These are phyloP conservation scores for Phyllosticta citriasiana DNA, from an alignment of 2,329 filamentous ascomycete genomes.

Conservation along the genomic window DNA sequence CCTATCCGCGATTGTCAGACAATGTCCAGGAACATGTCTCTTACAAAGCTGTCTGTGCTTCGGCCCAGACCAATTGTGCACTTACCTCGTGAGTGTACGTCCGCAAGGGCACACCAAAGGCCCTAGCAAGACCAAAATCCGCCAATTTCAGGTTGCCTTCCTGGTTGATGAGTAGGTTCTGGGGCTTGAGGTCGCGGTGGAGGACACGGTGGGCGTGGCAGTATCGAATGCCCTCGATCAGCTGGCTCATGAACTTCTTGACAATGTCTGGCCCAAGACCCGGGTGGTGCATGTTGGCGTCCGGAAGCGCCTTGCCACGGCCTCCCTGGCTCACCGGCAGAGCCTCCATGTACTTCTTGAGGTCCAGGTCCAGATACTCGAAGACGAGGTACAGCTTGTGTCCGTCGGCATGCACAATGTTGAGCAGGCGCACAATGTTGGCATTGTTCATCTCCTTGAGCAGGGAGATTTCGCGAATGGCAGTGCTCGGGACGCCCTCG, in stretches of 20 bases:
- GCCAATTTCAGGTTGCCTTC: slow-evolving; percentile 85
- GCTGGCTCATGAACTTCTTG: slow-evolving; percentile 86
- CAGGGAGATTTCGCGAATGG: slow-evolving; percentile 87
- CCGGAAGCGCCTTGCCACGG: slow-evolving; percentile 73
- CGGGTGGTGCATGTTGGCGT: slow-evolving; percentile 58
- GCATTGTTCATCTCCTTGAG: slow-evolving; percentile 91
- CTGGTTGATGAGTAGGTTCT: slow-evolving; percentile 78
- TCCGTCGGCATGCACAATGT: slow-evolving; percentile 89
- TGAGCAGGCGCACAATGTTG: slow-evolving; percentile 78
- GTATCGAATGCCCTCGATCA: slow-evolving; percentile 75
- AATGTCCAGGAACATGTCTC: slow-evolving; percentile 6
- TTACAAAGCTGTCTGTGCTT: neutral
- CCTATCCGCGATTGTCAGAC: slow-evolving; percentile 33
- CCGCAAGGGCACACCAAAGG: slow-evolving; percentile 80
- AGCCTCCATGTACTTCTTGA: slow-evolving; percentile 95
- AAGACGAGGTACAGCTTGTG: slow-evolving; percentile 92
- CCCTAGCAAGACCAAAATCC: slow-evolving; percentile 80
- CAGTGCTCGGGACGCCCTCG: slow-evolving; percentile 84
- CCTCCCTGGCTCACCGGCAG: slow-evolving; percentile 76
- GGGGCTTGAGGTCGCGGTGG: slow-evolving; percentile 81
- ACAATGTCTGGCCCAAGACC: slow-evolving; percentile 72
- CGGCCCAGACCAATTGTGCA: neutral
- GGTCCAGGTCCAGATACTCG: slow-evolving; percentile 80
- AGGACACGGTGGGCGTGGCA: slow-evolving; percentile 83
- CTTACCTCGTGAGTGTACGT: slow-evolving; percentile 82